phyloP scores from a whole-genome alignment of 768 basidiomycete genomes.

The Sporobolomyces phaffii region DNA sequence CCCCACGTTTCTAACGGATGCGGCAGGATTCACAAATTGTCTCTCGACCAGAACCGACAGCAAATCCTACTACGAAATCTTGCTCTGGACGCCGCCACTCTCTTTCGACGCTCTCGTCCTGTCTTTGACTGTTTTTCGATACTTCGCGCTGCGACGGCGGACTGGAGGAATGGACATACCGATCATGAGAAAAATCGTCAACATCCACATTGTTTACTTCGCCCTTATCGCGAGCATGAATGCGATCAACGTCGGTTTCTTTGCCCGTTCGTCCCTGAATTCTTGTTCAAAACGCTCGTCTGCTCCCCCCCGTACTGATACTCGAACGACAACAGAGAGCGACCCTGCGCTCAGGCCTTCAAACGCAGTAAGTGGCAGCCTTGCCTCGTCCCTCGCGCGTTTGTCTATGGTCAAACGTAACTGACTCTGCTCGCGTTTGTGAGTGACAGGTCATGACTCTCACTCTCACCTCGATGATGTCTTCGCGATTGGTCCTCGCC shows the following conservation, averaged over 20 bases:
- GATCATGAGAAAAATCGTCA: background rate
- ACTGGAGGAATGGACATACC: background rate
- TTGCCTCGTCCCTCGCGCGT: background rate
- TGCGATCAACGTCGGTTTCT: background rate
- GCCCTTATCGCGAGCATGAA: background rate
- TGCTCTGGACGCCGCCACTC: background rate
- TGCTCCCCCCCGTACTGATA: background rate
- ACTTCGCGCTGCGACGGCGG: background rate
- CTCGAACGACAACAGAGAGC: background rate
- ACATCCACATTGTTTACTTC: background rate
- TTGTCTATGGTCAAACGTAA: background rate
- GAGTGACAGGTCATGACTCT: background rate
- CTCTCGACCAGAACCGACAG: background rate
- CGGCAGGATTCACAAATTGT: background rate
- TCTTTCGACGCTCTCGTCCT: background rate
- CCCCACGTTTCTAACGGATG: background rate
- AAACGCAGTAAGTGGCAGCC: background rate
- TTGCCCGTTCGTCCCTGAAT: background rate
- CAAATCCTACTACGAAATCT: background rate
- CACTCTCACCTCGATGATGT: background rate
- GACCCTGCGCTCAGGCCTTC: background rate
- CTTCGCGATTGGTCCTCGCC: background rate
- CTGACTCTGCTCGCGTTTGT: too few species aligned
- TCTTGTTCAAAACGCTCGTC: background rate
- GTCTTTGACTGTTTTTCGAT: background rate